Evolutionary conservation across 2,329 filamentous ascomycete genomes (phyloP).

Genomic region (Colletotrichum sp.): DNA sequence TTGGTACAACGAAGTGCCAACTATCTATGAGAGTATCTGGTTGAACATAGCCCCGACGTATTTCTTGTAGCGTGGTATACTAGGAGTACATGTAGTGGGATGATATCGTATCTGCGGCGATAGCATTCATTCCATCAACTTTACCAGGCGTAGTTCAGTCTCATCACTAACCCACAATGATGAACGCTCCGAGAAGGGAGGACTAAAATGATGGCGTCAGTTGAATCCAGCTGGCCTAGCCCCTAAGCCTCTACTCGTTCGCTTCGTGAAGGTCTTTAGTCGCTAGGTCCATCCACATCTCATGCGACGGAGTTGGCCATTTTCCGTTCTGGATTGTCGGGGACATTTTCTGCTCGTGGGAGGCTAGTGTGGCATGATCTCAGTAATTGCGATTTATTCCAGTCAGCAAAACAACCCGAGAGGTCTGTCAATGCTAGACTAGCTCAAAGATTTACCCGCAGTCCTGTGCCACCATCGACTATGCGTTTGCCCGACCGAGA

Average conservation of each 20-base stretch:
- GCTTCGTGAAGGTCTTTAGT: background rate
- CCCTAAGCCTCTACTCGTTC: background rate
- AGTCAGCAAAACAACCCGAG: background rate
- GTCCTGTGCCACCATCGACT: background rate
- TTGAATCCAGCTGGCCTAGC: background rate
- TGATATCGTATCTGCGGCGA: background rate
- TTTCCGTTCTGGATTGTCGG: too few species aligned
- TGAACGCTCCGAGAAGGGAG: background rate
- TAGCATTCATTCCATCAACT: background rate
- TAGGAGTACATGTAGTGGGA: background rate
- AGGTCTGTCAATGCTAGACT: background rate
- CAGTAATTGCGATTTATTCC: background rate
- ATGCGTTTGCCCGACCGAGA: background rate
- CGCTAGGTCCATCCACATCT: background rate
- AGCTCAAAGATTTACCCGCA: background rate
- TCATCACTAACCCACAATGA: background rate
- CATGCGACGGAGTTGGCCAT: background rate
- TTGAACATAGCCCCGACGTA: fast-evolving
- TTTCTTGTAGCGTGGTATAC: background rate
- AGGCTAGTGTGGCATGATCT: background rate
- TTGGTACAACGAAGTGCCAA: background rate
- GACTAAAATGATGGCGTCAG: fast-evolving
- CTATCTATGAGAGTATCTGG: background rate
- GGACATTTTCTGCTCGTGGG: background rate
- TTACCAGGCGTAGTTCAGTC: background rate